Conservation (phyloP, 305 asterid genomes). For the Nicotiana rustica region DNA sequence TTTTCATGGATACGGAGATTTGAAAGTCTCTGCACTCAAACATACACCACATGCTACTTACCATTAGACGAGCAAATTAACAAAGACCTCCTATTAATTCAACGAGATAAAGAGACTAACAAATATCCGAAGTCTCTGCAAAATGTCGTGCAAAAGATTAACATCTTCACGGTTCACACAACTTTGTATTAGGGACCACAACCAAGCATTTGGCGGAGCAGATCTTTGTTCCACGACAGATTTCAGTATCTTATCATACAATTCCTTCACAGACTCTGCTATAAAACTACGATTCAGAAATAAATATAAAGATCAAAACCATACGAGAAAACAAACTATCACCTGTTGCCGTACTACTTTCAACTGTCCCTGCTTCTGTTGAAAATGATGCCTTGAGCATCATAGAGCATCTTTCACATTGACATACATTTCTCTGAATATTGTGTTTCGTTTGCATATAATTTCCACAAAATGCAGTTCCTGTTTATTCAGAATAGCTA, state of each 20-base stretch:
- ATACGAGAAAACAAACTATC: slow-evolving; percentile 31
- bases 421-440: slow-evolving; percentile 32
- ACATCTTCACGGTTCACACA: slow-evolving; percentile 76
- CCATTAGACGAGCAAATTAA: slow-evolving; percentile 15
- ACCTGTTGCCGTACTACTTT: slow-evolving; percentile 60
- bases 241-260: slow-evolving; percentile 71
- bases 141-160: slow-evolving; percentile 69
- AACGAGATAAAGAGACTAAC: slow-evolving; percentile 57
- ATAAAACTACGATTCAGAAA: slow-evolving; percentile 44
- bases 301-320: not conserved
- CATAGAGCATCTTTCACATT: slow-evolving; percentile 12
- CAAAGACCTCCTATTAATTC: slow-evolving; percentile 32
- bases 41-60: not conserved
- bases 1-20: slow-evolving; percentile 79
- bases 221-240: slow-evolving; percentile 60
- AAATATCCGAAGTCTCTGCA: slow-evolving; percentile 77
- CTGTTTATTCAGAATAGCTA: slow-evolving; percentile 46
- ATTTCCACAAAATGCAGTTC: slow-evolving; percentile 41
- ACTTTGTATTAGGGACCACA: slow-evolving; percentile 77
- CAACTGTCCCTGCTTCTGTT: slow-evolving; percentile 50
- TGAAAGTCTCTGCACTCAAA: slow-evolving; percentile 77
- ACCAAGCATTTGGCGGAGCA: slow-evolving; percentile 91
- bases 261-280: slow-evolving; percentile 75
- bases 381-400: slow-evolving; percentile 56
- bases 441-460: slow-evolving; percentile 37